Evolutionary conservation across 108 stramenopile species (phyloP).

Genomic region (Discostella stelligeroides): DNA sequence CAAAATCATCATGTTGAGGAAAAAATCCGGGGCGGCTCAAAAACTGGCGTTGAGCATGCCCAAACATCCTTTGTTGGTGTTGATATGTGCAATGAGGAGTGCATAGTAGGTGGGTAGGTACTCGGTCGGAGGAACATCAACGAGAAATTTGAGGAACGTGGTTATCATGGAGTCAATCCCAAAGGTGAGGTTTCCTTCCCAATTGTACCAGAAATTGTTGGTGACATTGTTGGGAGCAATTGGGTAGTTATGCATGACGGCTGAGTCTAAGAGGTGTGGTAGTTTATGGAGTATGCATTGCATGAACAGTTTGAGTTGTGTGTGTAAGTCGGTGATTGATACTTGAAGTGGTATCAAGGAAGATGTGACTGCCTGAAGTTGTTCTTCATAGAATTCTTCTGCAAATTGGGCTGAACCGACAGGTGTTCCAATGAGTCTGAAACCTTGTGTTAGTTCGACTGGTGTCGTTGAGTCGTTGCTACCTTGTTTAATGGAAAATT

Average conservation of each 20-base stretch:
- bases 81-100: background rate
- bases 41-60: background rate
- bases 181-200: constrained; percentile 11
- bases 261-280: constrained; percentile 7
- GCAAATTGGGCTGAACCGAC: constrained; percentile 13
- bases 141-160: no score
- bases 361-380: background rate
- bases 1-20: background rate
- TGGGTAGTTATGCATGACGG: constrained; percentile 17
- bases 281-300: constrained; percentile 25
- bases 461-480: background rate
- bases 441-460: constrained; percentile 15
- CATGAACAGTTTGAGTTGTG: constrained; percentile 16
- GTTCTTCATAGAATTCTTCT: background rate
- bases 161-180: background rate
- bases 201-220: constrained; percentile 11
- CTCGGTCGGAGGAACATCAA: no score
- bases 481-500: background rate
- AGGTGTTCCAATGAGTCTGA: constrained; percentile 15
- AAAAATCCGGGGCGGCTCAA: background rate
- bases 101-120: background rate
- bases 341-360: background rate
- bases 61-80: background rate
- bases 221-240: background rate
- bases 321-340: constrained; percentile 15